phyloP scores from a whole-genome alignment of 805 yeast genomes.

The Isabelozyma gotoi region DNA sequence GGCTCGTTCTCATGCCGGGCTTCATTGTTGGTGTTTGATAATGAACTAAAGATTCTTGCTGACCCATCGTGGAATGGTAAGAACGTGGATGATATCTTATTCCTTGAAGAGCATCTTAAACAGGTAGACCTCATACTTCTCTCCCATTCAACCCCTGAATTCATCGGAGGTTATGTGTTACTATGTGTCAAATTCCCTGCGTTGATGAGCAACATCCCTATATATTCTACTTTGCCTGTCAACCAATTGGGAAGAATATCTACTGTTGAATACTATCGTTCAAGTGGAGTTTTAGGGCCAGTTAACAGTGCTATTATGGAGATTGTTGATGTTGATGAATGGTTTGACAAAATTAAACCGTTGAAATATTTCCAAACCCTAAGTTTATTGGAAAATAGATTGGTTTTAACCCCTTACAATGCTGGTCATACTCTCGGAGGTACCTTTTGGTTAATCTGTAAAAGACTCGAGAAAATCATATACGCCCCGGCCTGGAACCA shows the following conservation, averaged over 20 bases:
- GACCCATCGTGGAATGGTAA: constrained; percentile 78
- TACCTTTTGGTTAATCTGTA: constrained; percentile 76
- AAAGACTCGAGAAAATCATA: constrained; percentile 74
- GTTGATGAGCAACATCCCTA: constrained; percentile 62
- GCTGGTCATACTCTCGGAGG: constrained; percentile 96
- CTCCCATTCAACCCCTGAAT: constrained; percentile 84
- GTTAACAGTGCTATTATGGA: constrained; percentile 56
- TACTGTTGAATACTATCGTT: constrained; percentile 78
- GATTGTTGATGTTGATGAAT: constrained; percentile 70
- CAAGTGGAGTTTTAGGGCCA: constrained; percentile 76
- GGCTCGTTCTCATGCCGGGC: constrained; percentile 38
- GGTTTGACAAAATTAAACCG: constrained; percentile 68
- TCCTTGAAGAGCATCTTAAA: constrained; percentile 32
- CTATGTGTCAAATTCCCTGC: constrained; percentile 58
- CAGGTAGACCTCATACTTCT: constrained; percentile 67
- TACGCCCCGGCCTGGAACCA: constrained; percentile 96
- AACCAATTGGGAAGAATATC: constrained; percentile 81
- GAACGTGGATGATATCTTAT: constrained; percentile 28
- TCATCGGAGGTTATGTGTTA: constrained; percentile 74
- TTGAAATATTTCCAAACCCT: constrained; percentile 81
- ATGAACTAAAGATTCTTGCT: constrained; percentile 53
- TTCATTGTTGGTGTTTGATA: constrained; percentile 56
- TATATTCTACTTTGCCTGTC: constrained; percentile 88
- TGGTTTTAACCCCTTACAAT: constrained; percentile 75
- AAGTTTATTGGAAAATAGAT: constrained; percentile 60